A percentile compares a stretch with the other conserved stretches of the same genome.
Evolutionary conservation across 2,329 filamentous ascomycete species (phyloP).

Genomic region (Acephala macrosclerotiorum): DNA sequence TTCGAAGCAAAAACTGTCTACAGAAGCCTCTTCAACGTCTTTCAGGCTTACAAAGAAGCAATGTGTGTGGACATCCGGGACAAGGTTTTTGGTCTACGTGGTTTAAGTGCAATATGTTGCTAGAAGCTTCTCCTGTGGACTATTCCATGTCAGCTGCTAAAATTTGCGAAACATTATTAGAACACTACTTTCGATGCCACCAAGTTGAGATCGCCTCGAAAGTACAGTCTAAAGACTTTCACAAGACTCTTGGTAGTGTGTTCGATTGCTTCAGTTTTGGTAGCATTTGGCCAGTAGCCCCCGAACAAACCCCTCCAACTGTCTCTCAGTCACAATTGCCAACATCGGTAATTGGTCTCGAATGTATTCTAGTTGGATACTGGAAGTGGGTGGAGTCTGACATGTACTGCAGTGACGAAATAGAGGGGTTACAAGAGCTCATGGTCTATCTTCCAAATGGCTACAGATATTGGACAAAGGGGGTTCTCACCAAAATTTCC

Average conservation of each 20-base stretch:
- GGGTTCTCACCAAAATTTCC: too few species aligned
- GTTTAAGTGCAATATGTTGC: not conserved
- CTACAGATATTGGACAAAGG: too few species aligned
- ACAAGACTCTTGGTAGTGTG: not conserved
- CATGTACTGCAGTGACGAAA: too few species aligned
- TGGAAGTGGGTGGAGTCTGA: not conserved
- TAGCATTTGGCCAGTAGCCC: not conserved
- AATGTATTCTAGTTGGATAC: not conserved
- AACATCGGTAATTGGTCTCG: not conserved
- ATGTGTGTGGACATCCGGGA: not conserved
- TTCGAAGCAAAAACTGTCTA: not conserved
- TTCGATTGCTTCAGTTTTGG: not conserved
- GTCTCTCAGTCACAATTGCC: not conserved
- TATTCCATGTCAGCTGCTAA: not conserved
- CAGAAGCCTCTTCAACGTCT: not conserved
- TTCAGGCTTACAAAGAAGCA: not conserved
- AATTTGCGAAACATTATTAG: not conserved
- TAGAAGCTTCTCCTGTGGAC: not conserved
- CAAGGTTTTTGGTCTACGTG: not conserved
- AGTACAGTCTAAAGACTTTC: not conserved
- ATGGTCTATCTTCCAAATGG: too few species aligned
- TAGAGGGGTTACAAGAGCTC: too few species aligned
- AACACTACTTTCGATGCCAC: not conserved
- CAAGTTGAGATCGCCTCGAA: not conserved
- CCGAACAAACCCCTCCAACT: not conserved